Evolutionary conservation across 129 eudicot genomes (phyloP).

Genomic region (Lactuca sativa): DNA sequence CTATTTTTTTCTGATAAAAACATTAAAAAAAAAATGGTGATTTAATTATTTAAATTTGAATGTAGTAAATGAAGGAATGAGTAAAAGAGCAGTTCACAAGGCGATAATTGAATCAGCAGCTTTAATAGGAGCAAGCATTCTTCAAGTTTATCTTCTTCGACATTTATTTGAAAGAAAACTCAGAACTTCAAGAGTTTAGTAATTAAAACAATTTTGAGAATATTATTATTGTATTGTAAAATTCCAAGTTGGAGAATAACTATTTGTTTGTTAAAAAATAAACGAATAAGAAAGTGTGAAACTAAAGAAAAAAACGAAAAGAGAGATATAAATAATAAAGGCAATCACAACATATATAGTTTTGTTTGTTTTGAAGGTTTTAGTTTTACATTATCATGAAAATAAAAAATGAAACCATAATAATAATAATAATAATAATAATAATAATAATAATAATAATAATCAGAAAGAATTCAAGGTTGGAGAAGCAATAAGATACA

Average conservation of each 20-base stretch:
- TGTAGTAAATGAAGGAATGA: slow-evolving; percentile 85
- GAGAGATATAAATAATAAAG: slow-evolving; percentile 24
- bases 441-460: not conserved
- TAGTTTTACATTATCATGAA: slow-evolving; percentile 32
- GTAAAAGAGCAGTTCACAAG: slow-evolving; percentile 79
- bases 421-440: no score
- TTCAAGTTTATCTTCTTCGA: slow-evolving; percentile 73
- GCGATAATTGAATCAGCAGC: slow-evolving; percentile 76
- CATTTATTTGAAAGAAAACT: slow-evolving; percentile 75
- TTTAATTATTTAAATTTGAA: slow-evolving; percentile 7
- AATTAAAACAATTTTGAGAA: no score
- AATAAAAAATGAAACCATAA: slow-evolving; percentile 33
- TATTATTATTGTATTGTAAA: not conserved
- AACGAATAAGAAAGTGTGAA: not conserved
- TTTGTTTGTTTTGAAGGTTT: slow-evolving; percentile 26
- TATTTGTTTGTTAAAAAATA: not conserved
- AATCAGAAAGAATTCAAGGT: slow-evolving; percentile 33
- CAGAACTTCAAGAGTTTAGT: slow-evolving; percentile 61
- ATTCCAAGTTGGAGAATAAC: not conserved
- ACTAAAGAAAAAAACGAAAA: not conserved
- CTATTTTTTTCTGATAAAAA: not conserved
- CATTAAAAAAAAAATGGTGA: not conserved
- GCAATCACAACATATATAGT: slow-evolving; percentile 26
- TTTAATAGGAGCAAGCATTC: slow-evolving; percentile 67
- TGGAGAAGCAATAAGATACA: slow-evolving; percentile 39